These are phyloP conservation scores for Kingdonia uniflora DNA, from an alignment of 164 flowering plant species.

Conservation along the genomic window DNA sequence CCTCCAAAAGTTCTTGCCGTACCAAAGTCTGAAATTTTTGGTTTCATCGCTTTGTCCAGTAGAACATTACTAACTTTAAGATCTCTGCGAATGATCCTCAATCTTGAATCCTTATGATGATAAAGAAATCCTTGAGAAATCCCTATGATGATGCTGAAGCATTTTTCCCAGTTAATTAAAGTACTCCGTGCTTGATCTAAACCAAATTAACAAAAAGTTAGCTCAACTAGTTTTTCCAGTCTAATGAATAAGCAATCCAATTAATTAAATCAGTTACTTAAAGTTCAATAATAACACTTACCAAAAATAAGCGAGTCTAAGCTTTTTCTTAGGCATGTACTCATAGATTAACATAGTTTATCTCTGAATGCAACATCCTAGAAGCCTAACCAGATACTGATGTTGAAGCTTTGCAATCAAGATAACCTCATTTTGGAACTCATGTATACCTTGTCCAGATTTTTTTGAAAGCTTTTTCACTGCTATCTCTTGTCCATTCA, in stretches of 20 bases:
- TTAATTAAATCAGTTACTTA: background rate
- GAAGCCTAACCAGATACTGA: constrained; percentile 6
- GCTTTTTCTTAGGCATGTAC: constrained; percentile 4
- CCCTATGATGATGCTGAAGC: constrained; percentile 19
- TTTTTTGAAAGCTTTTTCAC: constrained; percentile 3
- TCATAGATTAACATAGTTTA: constrained; percentile 3
- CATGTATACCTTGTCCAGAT: constrained; percentile 3
- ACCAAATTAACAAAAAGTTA: background rate
- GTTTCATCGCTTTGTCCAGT: constrained; percentile 23
- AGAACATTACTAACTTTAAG: constrained; percentile 31
- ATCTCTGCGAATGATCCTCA: constrained; percentile 30
- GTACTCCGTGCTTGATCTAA: constrained; percentile 6
- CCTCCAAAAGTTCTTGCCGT: constrained; percentile 24
- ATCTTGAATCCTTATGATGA: constrained; percentile 26
- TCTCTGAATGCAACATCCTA: constrained; percentile 1
- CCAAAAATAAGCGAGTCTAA: background rate
- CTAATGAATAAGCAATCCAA: background rate
- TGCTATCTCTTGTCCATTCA: constrained; percentile 5
- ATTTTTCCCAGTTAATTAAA: constrained; percentile 18
- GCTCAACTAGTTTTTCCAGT: background rate
- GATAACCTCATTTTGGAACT: constrained; percentile 6
- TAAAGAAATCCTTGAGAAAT: constrained; percentile 17
- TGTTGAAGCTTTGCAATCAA: constrained; percentile 5
- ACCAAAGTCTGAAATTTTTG: constrained; percentile 35
- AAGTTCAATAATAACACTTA: background rate